phyloP scores from a whole-genome alignment of 148 eudicot genomes.

The Camellia lanceoleosa region DNA sequence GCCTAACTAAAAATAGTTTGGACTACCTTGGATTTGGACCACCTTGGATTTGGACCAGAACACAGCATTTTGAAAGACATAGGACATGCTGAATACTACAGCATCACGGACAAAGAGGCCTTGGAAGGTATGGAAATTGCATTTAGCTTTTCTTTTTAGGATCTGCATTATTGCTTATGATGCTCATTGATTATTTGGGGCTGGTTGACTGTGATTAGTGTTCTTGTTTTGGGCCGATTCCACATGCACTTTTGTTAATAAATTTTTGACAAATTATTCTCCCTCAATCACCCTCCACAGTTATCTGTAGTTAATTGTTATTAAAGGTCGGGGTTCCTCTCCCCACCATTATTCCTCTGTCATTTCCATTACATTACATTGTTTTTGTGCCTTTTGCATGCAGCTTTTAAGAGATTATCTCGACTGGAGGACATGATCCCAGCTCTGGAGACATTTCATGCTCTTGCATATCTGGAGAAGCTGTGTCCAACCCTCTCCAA shows the following conservation, averaged over 20 bases:
- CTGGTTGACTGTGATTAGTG: not conserved
- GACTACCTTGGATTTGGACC: constrained; percentile 99
- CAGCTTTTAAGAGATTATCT: constrained; percentile 94
- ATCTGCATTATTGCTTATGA: not conserved
- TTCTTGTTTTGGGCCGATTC: not conserved
- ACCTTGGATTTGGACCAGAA: constrained; percentile 98
- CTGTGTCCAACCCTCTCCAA: constrained; percentile 79
- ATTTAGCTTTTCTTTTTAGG: not conserved
- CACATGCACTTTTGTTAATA: not conserved
- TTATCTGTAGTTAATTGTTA: not conserved
- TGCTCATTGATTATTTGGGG: not conserved
- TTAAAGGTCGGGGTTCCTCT: not conserved
- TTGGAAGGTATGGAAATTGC: constrained; percentile 66
- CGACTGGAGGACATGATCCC: constrained; percentile 91
- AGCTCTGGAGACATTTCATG: constrained; percentile 97
- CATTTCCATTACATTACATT: not conserved
- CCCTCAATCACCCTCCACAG: not conserved
- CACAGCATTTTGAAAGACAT: constrained; percentile 91
- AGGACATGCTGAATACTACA: constrained; percentile 92
- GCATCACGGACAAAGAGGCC: constrained; percentile 87
- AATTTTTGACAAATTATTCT: not conserved
- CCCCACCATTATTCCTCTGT: not conserved
- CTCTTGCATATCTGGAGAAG: constrained; percentile 81
- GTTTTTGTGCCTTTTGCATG: not conserved
- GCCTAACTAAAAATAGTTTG: constrained; percentile 37